Percentiles rank a stretch among this genome's conserved stretches.
These are phyloP conservation scores for Boletus pseudo-olivaceus DNA, from an alignment of 768 basidiomycete genomes.

Conservation along the genomic window DNA sequence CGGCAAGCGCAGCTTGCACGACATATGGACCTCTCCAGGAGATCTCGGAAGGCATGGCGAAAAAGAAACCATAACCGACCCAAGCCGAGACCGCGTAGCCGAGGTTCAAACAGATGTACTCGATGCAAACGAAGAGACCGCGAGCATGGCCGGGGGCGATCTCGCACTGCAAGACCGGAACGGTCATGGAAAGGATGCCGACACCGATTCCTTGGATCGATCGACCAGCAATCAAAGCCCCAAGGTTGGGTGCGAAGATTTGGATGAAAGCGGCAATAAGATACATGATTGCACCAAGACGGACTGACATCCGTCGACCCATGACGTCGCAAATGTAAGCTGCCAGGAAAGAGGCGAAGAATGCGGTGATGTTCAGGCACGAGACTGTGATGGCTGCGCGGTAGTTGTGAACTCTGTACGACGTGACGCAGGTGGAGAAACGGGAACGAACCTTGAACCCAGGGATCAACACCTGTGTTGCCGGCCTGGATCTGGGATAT, in stretches of 20 bases:
- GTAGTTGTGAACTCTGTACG: neutral
- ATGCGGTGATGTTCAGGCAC: slow-evolving; percentile 48
- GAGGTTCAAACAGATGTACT: slow-evolving; percentile 48
- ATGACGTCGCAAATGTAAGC: slow-evolving; percentile 50
- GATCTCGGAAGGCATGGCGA: slow-evolving; percentile 42
- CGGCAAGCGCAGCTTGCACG: slow-evolving; percentile 48
- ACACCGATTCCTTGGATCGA: slow-evolving; percentile 48
- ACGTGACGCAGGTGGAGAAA: neutral
- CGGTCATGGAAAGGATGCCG: slow-evolving; percentile 49
- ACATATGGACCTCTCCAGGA: slow-evolving; percentile 58
- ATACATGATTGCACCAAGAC: slow-evolving; percentile 48
- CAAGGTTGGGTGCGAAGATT: slow-evolving; percentile 45
- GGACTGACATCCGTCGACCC: slow-evolving; percentile 49
- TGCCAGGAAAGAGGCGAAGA: slow-evolving; percentile 42
- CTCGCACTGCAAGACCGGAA: slow-evolving; percentile 48
- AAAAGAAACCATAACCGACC: slow-evolving; percentile 50
- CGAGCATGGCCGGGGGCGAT: slow-evolving; percentile 46
- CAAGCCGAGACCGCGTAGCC: slow-evolving; percentile 50
- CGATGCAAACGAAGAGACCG: slow-evolving; percentile 52
- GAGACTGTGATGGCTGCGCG: slow-evolving; percentile 45
- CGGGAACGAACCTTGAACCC: slow-evolving; percentile 39
- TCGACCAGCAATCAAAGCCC: slow-evolving; percentile 39
- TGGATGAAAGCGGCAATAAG: slow-evolving; percentile 48
- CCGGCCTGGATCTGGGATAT: slow-evolving; percentile 42
- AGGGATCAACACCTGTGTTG: slow-evolving; percentile 43